Evolutionary conservation across 2,329 filamentous ascomycete species (phyloP).

Genomic region (Neopestalotiopsis sp.): DNA sequence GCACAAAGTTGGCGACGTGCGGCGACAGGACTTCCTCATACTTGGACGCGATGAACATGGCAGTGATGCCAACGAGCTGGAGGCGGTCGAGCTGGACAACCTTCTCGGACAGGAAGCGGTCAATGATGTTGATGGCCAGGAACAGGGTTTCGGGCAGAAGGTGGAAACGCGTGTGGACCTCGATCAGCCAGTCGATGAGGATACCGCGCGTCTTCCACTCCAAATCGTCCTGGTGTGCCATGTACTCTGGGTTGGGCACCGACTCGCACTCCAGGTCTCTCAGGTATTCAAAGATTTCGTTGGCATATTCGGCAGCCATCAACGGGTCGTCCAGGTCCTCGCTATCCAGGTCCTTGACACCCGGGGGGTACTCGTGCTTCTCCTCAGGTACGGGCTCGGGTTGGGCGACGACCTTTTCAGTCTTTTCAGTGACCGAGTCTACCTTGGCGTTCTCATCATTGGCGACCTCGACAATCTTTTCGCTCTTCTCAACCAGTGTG

Average conservation of each 20-base stretch:
- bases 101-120: conserved; percentile 94
- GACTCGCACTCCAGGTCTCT: conserved; percentile 80
- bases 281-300: conserved; percentile 96
- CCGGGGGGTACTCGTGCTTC: conserved; percentile 37
- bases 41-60: conserved; percentile 99
- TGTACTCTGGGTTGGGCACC: conserved; percentile 90
- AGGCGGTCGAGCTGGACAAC: conserved; percentile 95
- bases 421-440: conserved; percentile 38
- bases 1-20: conserved; percentile 95
- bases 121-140: conserved; percentile 96
- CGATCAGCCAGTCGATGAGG: conserved; percentile 96
- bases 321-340: conserved; percentile 93
- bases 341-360: conserved; percentile 73
- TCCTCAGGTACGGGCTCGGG: conserved; percentile 29
- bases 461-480: conserved; percentile 45
- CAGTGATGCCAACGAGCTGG: conserved; percentile 94
- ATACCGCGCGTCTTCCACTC: conserved; percentile 99
- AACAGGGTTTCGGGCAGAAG: conserved; percentile 95
- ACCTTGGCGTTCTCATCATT: conserved; percentile 35
- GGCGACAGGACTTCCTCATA: conserved; percentile 98
- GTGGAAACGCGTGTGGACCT: conserved; percentile 96
- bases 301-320: conserved; percentile 97
- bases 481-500: conserved; percentile 49
- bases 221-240: conserved; percentile 90
- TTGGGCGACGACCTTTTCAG: conserved; percentile 25